Evolutionary conservation across 768 basidiomycete genomes (phyloP).

Genomic region (Strobilomyces echinocephalus): DNA sequence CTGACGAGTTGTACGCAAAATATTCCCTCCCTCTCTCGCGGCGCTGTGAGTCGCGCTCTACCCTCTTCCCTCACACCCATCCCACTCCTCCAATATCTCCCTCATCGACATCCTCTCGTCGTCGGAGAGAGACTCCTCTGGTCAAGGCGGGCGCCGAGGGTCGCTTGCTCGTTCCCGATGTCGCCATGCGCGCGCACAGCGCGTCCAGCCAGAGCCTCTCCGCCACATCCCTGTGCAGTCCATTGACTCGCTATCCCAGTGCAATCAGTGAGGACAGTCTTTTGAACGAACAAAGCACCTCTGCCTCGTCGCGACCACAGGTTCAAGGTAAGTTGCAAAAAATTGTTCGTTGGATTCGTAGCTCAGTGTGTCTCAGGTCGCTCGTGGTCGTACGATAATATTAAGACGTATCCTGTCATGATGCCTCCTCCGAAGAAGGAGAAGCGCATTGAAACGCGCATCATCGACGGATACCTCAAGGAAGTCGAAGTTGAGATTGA

Average conservation of each 20-base stretch:
- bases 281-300: conserved; percentile 23
- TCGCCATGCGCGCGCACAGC: conserved; percentile 32
- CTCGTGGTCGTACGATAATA: conserved; percentile 74
- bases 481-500: conserved; percentile 54
- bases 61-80: conserved; percentile 34
- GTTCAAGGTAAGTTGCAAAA: conserved; percentile 46
- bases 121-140: conserved; percentile 48
- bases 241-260: conserved; percentile 38
- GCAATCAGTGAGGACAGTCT: conserved; percentile 35
- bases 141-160: conserved; percentile 61
- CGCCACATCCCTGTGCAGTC: conserved; percentile 30
- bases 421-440: conserved; percentile 51
- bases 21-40: conserved; percentile 54
- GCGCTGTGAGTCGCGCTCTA: conserved; percentile 48
- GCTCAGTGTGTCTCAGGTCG: conserved; percentile 41
- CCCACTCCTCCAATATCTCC: conserved; percentile 36
- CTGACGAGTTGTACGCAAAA: conserved; percentile 49
- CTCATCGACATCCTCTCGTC: conserved; percentile 31
- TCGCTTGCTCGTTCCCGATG: conserved; percentile 53
- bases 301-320: conserved; percentile 35
- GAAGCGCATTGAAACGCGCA: conserved; percentile 43
- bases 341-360: background rate
- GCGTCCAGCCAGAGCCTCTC: conserved; percentile 32
- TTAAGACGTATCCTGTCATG: conserved; percentile 60
- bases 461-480: conserved; percentile 47